Conservation (phyloP, 1,284 basidiomycete species). For the Tetrapyrgos nigripes region DNA sequence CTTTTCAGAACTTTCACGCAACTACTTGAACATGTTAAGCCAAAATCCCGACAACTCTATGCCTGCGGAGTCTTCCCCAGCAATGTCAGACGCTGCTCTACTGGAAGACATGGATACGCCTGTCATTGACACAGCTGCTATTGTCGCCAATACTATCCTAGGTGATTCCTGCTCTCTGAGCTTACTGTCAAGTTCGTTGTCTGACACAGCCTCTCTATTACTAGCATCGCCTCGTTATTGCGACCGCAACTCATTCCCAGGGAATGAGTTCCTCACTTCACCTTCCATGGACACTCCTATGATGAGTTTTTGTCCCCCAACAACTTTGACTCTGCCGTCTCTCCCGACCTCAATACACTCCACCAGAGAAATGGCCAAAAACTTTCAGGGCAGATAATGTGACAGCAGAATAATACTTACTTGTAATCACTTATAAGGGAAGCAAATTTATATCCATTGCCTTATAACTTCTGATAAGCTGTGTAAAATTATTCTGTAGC, state of each 20-base stretch:
- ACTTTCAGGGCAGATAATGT: no score
- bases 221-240: slow-evolving; percentile 25
- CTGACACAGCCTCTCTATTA: slow-evolving; percentile 18
- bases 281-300: slow-evolving; percentile 16
- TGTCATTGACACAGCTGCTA: not conserved
- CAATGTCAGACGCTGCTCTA: slow-evolving; percentile 12
- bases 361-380: no score
- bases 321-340: slow-evolving; percentile 49
- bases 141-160: slow-evolving; percentile 15
- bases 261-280: slow-evolving; percentile 17
- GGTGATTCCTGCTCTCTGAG: slow-evolving; percentile 7
- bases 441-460: no score
- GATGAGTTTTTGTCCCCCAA: slow-evolving; percentile 31
- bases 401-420: no score
- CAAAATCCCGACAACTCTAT: slow-evolving; percentile 40
- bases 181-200: not conserved
- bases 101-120: slow-evolving; percentile 8
- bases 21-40: slow-evolving; percentile 50
- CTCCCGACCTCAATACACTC: slow-evolving; percentile 67
- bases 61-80: slow-evolving; percentile 23
- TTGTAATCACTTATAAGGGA: no score
- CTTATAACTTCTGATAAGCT: no score
- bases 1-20: slow-evolving; percentile 9
- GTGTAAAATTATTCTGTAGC: no score
- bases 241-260: slow-evolving; percentile 12